Evolutionary conservation across 1,139 yeast species (phyloP).

Genomic region (Yamadazyma siamensis): DNA sequence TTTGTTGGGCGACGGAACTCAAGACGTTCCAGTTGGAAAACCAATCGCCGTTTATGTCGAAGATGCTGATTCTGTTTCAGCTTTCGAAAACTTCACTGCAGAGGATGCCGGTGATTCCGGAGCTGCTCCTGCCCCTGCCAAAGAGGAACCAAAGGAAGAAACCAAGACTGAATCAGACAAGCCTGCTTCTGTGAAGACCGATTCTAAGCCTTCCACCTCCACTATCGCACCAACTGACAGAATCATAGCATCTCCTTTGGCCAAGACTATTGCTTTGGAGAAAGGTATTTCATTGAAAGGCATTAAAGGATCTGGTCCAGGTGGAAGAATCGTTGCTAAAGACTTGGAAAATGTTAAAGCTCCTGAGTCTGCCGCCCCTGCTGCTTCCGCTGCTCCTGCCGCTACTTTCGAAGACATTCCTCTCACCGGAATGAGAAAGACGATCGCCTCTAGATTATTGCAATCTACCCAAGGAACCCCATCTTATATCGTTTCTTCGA

Average conservation of each 20-base stretch:
- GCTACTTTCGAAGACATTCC: slow-evolving; percentile 79
- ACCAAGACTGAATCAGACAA: slow-evolving; percentile 1
- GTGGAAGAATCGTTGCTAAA: slow-evolving; percentile 87
- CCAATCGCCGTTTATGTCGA: slow-evolving; percentile 98
- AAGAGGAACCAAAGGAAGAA: slow-evolving; percentile 23
- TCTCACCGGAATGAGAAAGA: slow-evolving; percentile 87
- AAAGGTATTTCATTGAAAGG: slow-evolving; percentile 84
- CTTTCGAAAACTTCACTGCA: slow-evolving; percentile 80
- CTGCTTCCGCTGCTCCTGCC: slow-evolving; percentile 49
- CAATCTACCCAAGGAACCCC: slow-evolving; percentile 87
- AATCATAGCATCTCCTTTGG: slow-evolving; percentile 92
- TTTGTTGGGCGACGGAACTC: slow-evolving; percentile 79
- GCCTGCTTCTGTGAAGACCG: slow-evolving; percentile 22
- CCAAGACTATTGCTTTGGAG: slow-evolving; percentile 90
- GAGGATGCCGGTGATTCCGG: slow-evolving; percentile 73
- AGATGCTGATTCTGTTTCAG: slow-evolving; percentile 77
- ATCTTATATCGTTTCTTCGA: slow-evolving; percentile 86
- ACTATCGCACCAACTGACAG: slow-evolving; percentile 47
- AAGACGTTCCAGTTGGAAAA: slow-evolving; percentile 88
- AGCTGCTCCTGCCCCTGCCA: slow-evolving; percentile 23
- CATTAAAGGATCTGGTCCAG: slow-evolving; percentile 90
- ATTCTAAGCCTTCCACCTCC: slow-evolving; percentile 17
- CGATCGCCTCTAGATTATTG: slow-evolving; percentile 84
- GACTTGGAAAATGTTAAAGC: slow-evolving; percentile 75
- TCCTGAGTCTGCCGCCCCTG: slow-evolving; percentile 26